Percentiles rank a stretch among this genome's conserved stretches.
phyloP scores from a whole-genome alignment of 441 rosid genomes.

The Syzygium syzygioides region DNA sequence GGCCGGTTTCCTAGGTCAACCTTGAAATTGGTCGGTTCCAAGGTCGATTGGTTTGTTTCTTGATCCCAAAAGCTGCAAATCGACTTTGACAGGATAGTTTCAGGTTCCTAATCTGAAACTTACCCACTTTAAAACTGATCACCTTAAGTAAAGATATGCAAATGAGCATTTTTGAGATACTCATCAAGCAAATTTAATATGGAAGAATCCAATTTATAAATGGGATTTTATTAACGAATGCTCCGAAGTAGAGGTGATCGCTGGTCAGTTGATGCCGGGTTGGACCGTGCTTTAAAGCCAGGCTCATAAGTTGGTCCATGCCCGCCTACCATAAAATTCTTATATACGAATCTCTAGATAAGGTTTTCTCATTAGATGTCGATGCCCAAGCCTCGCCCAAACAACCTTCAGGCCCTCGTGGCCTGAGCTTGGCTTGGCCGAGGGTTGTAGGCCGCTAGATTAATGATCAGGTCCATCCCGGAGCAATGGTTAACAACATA shows the following conservation, averaged over 20 bases:
- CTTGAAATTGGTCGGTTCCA: neutral
- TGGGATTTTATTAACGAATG: neutral
- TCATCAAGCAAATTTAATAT: neutral
- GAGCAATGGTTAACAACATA: accelerated
- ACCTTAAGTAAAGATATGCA: neutral
- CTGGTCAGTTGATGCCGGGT: neutral
- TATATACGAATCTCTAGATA: neutral
- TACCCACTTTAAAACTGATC: neutral
- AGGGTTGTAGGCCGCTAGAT: neutral
- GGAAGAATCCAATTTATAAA: neutral
- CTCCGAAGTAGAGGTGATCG: neutral
- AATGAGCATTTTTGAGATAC: neutral
- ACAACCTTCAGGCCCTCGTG: neutral
- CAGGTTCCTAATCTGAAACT: accelerated
- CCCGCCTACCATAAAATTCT: neutral
- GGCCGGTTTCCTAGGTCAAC: accelerated
- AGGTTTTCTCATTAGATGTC: neutral
- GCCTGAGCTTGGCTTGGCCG: neutral
- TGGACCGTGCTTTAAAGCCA: neutral
- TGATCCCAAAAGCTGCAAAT: neutral
- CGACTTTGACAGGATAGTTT: neutral
- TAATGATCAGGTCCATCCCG: accelerated
- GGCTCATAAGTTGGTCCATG: neutral
- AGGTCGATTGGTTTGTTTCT: neutral
- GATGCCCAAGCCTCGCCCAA: neutral